These are phyloP conservation scores for Fusarium neocosmosporiellum DNA, from an alignment of 2,329 filamentous ascomycete genomes.

Conservation along the genomic window DNA sequence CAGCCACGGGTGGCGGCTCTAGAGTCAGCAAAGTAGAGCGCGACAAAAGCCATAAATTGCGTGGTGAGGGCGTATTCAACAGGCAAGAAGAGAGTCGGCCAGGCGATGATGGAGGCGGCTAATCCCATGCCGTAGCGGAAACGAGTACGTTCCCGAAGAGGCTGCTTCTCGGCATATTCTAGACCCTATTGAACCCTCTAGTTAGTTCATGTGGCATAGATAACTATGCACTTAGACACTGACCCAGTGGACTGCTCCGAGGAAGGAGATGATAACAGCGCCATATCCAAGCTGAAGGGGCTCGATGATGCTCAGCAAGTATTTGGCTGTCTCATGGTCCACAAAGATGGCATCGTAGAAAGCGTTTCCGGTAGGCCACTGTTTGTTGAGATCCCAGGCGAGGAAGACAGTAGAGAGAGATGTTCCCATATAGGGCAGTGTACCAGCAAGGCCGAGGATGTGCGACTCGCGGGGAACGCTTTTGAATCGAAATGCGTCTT, in stretches of 20 bases:
- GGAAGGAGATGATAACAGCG: constrained; percentile 91
- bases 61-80: constrained; percentile 85
- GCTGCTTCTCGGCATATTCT: constrained; percentile 80
- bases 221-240: neutral
- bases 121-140: constrained; percentile 88
- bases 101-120: constrained; percentile 81
- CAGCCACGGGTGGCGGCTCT: constrained; percentile 79
- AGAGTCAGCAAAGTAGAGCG: constrained; percentile 86
- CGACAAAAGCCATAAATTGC: constrained; percentile 87
- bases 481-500: constrained; percentile 74
- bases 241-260: constrained; percentile 91
- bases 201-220: neutral
- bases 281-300: constrained; percentile 92
- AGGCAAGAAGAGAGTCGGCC: constrained; percentile 89
- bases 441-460: constrained; percentile 78
- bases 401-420: constrained; percentile 85
- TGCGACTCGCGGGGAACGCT: constrained; percentile 76
- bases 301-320: constrained; percentile 80
- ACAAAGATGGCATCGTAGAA: constrained; percentile 67
- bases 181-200: constrained; percentile 63
- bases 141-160: constrained; percentile 71
- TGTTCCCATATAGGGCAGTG: constrained; percentile 87
- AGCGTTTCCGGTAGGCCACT: constrained; percentile 68
- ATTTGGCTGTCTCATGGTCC: constrained; percentile 75
- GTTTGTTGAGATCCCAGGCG: constrained; percentile 83